Conservation (phyloP, 352 stramenopile genomes). For the Saprolegnia parasitica region DNA sequence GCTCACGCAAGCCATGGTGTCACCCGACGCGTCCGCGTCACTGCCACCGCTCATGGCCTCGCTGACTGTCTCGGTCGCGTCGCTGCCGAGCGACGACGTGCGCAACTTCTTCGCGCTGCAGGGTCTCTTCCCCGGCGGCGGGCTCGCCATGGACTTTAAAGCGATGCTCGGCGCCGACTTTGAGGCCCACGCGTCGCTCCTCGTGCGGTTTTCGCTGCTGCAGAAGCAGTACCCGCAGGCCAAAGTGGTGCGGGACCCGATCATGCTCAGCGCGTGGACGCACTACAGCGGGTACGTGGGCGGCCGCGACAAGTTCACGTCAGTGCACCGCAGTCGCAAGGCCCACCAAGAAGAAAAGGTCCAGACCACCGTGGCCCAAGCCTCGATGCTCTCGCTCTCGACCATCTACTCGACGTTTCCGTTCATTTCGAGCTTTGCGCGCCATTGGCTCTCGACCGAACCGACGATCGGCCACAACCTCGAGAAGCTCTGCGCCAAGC, state of each 20-base stretch:
- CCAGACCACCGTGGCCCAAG: slow-evolving; percentile 69
- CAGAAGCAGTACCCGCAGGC: slow-evolving; percentile 37
- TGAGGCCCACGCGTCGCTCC: slow-evolving; percentile 55
- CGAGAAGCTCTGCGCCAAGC: slow-evolving; percentile 24
- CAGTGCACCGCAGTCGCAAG: slow-evolving; percentile 18
- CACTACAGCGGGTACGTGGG: slow-evolving; percentile 69
- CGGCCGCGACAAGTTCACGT: slow-evolving; percentile 27
- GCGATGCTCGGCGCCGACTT: slow-evolving; percentile 65
- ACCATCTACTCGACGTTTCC: slow-evolving; percentile 79
- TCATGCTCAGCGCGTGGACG: slow-evolving; percentile 56
- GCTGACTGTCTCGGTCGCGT: slow-evolving; percentile 63
- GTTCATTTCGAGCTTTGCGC: slow-evolving; percentile 80
- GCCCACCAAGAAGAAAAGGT: slow-evolving; percentile 40
- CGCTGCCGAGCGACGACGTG: slow-evolving; percentile 60
- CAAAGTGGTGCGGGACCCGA: slow-evolving; percentile 49
- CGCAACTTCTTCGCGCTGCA: slow-evolving; percentile 73
- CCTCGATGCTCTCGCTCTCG: slow-evolving; percentile 63
- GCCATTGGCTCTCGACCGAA: slow-evolving; percentile 42
- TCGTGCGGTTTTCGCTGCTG: slow-evolving; percentile 71
- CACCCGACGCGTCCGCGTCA: slow-evolving; percentile 57
- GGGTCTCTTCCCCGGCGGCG: slow-evolving; percentile 59
- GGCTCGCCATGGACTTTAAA: slow-evolving; percentile 72
- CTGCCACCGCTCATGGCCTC: slow-evolving; percentile 64
- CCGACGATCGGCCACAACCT: not conserved
- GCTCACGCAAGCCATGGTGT: slow-evolving; percentile 64